phyloP scores from a whole-genome alignment of 1,284 basidiomycete species.

The Leccinum pachyderme region DNA sequence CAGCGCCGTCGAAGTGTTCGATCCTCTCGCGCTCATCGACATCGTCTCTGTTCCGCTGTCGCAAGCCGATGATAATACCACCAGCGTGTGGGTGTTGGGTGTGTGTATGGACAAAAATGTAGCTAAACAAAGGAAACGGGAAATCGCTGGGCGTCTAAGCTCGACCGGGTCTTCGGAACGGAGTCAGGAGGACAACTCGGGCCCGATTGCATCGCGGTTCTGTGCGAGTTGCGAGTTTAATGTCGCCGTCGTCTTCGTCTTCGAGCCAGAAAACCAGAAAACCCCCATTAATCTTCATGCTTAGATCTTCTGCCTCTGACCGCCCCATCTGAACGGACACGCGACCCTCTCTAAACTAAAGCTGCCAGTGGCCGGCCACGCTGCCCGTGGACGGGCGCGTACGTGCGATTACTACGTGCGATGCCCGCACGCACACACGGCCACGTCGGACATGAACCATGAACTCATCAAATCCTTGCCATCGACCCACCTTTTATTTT shows the following conservation, averaged over 20 bases:
- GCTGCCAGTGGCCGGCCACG: not conserved
- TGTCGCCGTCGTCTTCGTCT: not conserved
- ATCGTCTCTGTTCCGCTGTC: not conserved
- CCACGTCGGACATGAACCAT: not conserved
- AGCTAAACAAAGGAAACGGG: not conserved
- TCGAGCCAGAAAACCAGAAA: not conserved
- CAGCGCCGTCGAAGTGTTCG: constrained; percentile 59
- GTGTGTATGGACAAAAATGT: not conserved
- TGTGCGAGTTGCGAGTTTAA: not conserved
- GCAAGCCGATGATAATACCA: not conserved
- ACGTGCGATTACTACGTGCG: not conserved
- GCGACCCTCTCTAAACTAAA: not conserved
- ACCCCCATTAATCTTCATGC: not conserved
- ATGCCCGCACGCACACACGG: not conserved
- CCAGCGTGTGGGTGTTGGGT: not conserved
- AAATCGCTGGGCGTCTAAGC: not conserved
- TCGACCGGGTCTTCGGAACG: not conserved
- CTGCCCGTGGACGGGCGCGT: not conserved
- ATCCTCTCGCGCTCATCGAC: constrained; percentile 41
- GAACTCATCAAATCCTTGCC: not conserved
- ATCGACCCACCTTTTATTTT: not conserved
- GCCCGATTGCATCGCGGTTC: not conserved
- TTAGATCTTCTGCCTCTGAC: not conserved
- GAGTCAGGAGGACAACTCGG: not conserved
- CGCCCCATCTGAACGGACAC: not conserved